Percentiles rank a stretch among this genome's conserved stretches.
Evolutionary conservation across 2,329 filamentous ascomycete species (phyloP).

Genomic region (Botrytis elliptica): DNA sequence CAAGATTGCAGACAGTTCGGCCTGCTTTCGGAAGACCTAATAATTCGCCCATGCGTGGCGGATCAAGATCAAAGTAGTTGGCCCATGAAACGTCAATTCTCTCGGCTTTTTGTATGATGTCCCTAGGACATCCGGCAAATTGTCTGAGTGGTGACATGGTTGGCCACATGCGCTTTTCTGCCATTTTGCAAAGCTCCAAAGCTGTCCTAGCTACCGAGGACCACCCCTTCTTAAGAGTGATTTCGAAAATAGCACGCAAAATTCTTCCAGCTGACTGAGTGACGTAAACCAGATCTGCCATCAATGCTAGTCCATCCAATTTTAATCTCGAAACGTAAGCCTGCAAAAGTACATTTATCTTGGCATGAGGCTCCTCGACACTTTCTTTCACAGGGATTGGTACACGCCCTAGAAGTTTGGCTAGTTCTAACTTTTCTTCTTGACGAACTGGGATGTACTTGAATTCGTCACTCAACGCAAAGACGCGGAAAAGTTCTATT

Average conservation of each 20-base stretch:
- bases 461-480: conserved; percentile 95
- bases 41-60: conserved; percentile 92
- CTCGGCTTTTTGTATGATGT: conserved; percentile 90
- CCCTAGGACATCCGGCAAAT: conserved; percentile 76
- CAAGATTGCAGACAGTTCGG: conserved; percentile 77
- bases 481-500: conserved; percentile 95
- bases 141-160: conserved; percentile 96
- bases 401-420: conserved; percentile 83
- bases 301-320: conserved; percentile 88
- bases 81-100: conserved; percentile 91
- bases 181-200: conserved; percentile 96
- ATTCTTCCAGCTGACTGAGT: conserved; percentile 98
- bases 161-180: conserved; percentile 99
- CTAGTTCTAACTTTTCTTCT: conserved; percentile 94
- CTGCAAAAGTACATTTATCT: conserved; percentile 96
- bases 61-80: conserved; percentile 94
- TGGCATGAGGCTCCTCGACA: conserved; percentile 93
- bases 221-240: conserved; percentile 96
- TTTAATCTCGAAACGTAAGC: conserved; percentile 95
- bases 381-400: conserved; percentile 97
- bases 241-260: conserved; percentile 92
- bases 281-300: conserved; percentile 98
- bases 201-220: conserved; percentile 88
- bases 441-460: conserved; percentile 98
- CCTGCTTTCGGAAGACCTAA: conserved; percentile 88